phyloP scores from a whole-genome alignment of 2,329 filamentous ascomycete genomes.

The Fusarium mangiferae region DNA sequence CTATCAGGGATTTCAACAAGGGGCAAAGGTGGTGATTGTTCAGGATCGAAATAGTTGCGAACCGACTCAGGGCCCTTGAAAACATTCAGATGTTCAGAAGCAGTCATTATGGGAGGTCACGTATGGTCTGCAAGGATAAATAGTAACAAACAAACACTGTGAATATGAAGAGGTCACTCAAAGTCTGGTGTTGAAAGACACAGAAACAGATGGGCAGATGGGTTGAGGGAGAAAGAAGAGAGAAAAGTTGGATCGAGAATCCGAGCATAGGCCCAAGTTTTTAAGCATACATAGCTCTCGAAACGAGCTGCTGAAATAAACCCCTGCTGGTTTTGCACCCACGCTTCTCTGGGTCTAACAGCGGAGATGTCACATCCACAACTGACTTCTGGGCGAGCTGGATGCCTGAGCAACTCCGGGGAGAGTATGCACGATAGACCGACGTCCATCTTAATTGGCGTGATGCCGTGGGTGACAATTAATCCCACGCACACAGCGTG shows the following conservation, averaged over 20 bases:
- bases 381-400: background rate
- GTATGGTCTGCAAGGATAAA: constrained; percentile 5
- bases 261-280: constrained; percentile 11
- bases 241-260: background rate
- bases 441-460: constrained; percentile 22
- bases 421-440: constrained; percentile 3
- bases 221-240: background rate
- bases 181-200: background rate
- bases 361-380: constrained; percentile 31
- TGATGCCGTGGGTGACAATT: background rate
- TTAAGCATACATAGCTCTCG: constrained; percentile 10
- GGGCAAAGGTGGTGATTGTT: constrained; percentile 65
- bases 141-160: background rate
- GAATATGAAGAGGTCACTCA: background rate
- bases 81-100: constrained; percentile 56
- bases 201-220: background rate
- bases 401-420: constrained; percentile 1
- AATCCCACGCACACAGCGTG: constrained; percentile 20
- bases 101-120: constrained; percentile 39
- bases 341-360: constrained; percentile 30
- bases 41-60: constrained; percentile 68
- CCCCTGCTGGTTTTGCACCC: constrained; percentile 18
- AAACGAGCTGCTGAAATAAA: constrained; percentile 13
- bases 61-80: constrained; percentile 66
- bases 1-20: constrained; percentile 67